These are phyloP conservation scores for Physcomitrellopsis africana DNA, from an alignment of 225 moss, liverwort and hornwort genomes.

Conservation along the genomic window DNA sequence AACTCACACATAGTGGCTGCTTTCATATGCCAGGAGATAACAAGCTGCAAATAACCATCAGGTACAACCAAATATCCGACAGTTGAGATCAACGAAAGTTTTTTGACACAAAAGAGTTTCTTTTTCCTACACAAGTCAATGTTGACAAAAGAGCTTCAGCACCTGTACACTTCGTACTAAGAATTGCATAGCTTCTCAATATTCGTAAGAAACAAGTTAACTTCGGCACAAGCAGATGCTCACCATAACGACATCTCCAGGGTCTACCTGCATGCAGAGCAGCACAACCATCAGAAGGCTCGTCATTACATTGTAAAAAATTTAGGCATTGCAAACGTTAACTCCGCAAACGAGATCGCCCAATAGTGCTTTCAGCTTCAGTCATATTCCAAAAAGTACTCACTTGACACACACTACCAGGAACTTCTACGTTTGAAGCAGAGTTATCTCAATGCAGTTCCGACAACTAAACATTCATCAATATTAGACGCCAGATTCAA, in stretches of 20 bases:
- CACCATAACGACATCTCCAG: conserved; percentile 96
- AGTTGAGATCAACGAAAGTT: neutral
- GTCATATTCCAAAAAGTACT: neutral
- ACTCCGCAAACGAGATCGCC: neutral
- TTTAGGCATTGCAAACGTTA: neutral
- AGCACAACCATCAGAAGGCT: conserved; percentile 23
- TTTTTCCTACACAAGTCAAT: too few relatives aligned
- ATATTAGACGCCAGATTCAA: neutral
- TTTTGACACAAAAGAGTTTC: neutral
- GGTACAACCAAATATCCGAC: conserved; percentile 14
- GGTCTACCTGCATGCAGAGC: conserved; percentile 64
- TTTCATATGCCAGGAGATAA: conserved; percentile 98
- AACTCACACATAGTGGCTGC: conserved; percentile 99
- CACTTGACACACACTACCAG: neutral
- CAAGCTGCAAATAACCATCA: conserved; percentile 58
- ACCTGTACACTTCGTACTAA: too few relatives aligned
- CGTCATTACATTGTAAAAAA: neutral
- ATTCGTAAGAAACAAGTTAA: too few relatives aligned
- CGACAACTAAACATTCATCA: neutral
- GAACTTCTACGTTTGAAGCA: conserved; percentile 12
- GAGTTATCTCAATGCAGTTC: neutral
- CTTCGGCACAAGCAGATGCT: conserved; percentile 25
- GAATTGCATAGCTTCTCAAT: too few relatives aligned
- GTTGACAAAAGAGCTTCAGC: conserved; percentile 3
- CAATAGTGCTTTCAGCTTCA: neutral